Base-by-base conservation (phyloP, 345 rosid species). In the Durio zibethinus region DNA sequence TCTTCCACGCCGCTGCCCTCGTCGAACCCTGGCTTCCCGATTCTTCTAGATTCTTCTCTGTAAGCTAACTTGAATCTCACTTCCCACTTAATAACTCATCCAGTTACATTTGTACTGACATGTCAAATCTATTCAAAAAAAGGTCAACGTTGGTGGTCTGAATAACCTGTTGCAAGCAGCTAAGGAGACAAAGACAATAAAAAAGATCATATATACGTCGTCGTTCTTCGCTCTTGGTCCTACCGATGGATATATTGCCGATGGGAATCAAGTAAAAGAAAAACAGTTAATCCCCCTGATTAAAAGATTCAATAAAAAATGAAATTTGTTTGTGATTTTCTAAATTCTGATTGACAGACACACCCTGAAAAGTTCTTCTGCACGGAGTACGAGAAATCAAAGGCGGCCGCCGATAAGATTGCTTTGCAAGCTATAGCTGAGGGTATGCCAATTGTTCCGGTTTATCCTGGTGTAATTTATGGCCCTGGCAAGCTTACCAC, bases 1-100 rank as follows among this genome's bases (percentile, higher is more conserved):
- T 94, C 84, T 89, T 93, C 91, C 98, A 94, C 84, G 82, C 89
- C 0, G 98, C 98, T 16, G 98, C 97, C 71, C 5, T 89, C 20
- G 98, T 93, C 77, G 97, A 94, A 87, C 94, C 98, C 57, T 94
- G 98, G 97, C 91, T 93, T 9, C 93, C 97, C 4, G 94, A 91
- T 80, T 90, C 94, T 53, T 93, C 94, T 18, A 82, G 75, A 81
- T 94, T 94, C 90, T 59, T 88, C 82, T 72, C 90, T 0, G 98
- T 93, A 85, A 86, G 86, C 62, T 6, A 12, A 74, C 66, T 21
- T 40, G 27, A 21, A 74, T 0, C 59, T 20, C 61, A 42, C 10
- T 12, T 77, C 27, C 6, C 7, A 33, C 74, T 79, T 23, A 29
- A 42, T 43, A 36, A 29, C 66, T 50, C 43, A 8, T 33, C 14